These are phyloP conservation scores for Pichia exigua DNA, from an alignment of 805 yeast genomes.

Conservation along the genomic window DNA sequence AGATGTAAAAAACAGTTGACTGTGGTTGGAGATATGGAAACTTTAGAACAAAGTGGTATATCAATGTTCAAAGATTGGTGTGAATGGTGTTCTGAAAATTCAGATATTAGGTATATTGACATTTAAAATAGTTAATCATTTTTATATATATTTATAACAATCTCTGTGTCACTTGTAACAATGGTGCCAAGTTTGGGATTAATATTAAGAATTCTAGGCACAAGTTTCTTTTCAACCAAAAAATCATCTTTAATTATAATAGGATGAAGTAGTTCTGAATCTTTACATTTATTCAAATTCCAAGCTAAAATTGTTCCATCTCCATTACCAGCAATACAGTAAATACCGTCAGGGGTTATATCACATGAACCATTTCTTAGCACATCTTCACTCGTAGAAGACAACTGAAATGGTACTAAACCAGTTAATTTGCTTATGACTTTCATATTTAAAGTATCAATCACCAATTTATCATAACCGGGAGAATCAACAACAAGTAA, in stretches of 20 bases:
- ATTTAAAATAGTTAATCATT: slow-evolving; percentile 26
- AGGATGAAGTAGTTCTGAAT: slow-evolving; percentile 4
- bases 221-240: slow-evolving; percentile 11
- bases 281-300: slow-evolving; percentile 29
- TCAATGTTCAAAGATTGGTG: slow-evolving; percentile 59
- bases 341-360: slow-evolving; percentile 62
- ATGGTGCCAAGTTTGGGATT: slow-evolving; percentile 54
- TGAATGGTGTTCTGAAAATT: slow-evolving; percentile 56
- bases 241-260: slow-evolving; percentile 1
- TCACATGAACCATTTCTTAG: slow-evolving; percentile 51
- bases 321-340: slow-evolving; percentile 52
- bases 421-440: slow-evolving; percentile 34
- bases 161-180: slow-evolving; percentile 56
- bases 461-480: slow-evolving; percentile 46
- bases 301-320: slow-evolving; percentile 46
- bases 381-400: slow-evolving; percentile 15
- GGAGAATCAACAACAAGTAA: slow-evolving; percentile 49
- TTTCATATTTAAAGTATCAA: slow-evolving; percentile 18
- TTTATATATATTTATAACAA: slow-evolving; percentile 33
- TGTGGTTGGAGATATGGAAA: slow-evolving; percentile 79
- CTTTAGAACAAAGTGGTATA: slow-evolving; percentile 39
- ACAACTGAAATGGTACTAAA: slow-evolving; percentile 30
- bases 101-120: slow-evolving; percentile 64
- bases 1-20: slow-evolving; percentile 81
- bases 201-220: slow-evolving; percentile 46